Base-by-base conservation (phyloP, 164 flowering plant species). In the Liquidambar formosana region DNA sequence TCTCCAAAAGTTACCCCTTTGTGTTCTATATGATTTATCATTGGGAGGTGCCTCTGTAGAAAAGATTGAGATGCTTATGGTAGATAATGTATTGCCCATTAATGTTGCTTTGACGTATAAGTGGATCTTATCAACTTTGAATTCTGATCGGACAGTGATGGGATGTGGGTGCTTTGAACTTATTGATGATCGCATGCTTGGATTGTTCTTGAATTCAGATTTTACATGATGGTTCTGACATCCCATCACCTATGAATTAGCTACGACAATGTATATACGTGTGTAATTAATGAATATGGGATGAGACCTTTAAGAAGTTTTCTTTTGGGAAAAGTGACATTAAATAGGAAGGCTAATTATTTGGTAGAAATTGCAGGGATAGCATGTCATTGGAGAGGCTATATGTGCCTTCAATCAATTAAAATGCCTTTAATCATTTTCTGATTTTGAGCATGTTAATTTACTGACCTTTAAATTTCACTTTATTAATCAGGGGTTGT, bases 401-500 rank as follows among this genome's bases (percentile, higher is more conserved):
- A 33, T 33, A 33, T 2, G 2, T 33, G 41, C 4, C 41, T 33
- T 33, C n/a, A 33, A 33, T 33, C 41, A 33, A 33, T 33, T 33
- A 33, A 33, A 33, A 33, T 2, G 41, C 4, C 41, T 6, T 33
- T 33, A 33, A 33, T 33, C 41, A 33, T 33, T 2, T 33, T 33
- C 41, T 33, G 4, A 33, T 33, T 33, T 33, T 33, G 41, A 33
- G 2, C 6, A 33, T 33, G 6, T 33, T 2, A 33, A 2, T 33
- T 33, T 33, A 6, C 41, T 33, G 41, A 6, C 41, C 6, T 33
- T 33, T 33, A 33, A 33, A 33, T 33, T 33, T 33, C 6, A 6
- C 41, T 62, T 59, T 58, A 3, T 59, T 73, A 63, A 21, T 44
- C 84, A 95, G 99, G 73, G 97, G 99, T n/a, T 89, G 95, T 68